Evolutionary conservation across 805 yeast genomes (phyloP), one percentile per base, ranked within the genome.

Genomic region (Metschnikowia sp.): DNA sequence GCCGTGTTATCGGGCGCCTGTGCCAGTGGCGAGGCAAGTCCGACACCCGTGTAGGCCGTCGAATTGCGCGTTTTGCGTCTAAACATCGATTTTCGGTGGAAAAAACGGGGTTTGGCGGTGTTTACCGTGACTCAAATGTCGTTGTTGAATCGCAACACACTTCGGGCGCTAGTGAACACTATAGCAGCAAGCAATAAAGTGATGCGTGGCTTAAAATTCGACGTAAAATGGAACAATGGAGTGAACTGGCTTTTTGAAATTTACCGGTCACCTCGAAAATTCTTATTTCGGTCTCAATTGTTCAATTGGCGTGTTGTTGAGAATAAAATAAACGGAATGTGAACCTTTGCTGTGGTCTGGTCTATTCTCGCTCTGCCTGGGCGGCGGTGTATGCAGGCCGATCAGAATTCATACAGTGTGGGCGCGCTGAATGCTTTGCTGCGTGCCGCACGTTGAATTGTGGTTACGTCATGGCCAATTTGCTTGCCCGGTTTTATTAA

Each of bases 41-140:
- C 70, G 22, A 72, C 76, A 22, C 76, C 77, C 5, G 77, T 72
- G 53, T 72, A 72, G 22, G 76, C 62, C 13, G 73, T 64, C 42
- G 57, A 52, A 42, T 63, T 67, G 28, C 58, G 55, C 45, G 61
- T 57, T 48, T 72, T 66, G 57, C 73, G 62, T 40, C 57, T 58
- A 45, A 60, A 60, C 66, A 62, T 62, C 12, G 41, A 8, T 22
- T 22, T 22, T 22, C 6, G 22, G 3, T 1, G 2, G 22, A 22
- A 22, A 6, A 4, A 22, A 22, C 22, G 22, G 22, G 22, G 4
- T 22, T 22, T 4, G 4, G 22, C 22, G 22, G 22, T 22, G 22
- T 22, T 22, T 22, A 22, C 22, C 6, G 22, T 22, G 22, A 22
- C 22, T 6, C 22, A 22, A 22, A 22, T 22, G 22, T 22, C 6